Evolutionary conservation across 192 early-diverging fungal species (phyloP).

Genomic region (Coemansia brasiliensis): DNA sequence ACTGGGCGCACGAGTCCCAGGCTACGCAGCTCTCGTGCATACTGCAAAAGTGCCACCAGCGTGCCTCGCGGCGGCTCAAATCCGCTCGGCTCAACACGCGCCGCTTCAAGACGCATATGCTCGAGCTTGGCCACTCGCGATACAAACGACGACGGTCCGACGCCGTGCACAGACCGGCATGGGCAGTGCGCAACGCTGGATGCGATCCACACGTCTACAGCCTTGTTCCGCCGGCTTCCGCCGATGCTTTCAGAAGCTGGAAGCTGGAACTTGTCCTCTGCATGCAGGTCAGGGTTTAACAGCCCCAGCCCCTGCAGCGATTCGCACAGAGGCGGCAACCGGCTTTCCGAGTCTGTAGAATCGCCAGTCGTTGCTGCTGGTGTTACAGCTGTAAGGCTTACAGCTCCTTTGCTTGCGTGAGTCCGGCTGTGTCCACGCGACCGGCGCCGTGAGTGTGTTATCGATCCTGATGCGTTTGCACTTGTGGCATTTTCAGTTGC

Average conservation of each 20-base stretch:
- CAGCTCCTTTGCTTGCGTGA: background rate
- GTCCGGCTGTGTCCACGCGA: slow-evolving; percentile 2
- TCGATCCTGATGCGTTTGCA: too few species aligned
- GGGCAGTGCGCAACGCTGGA: slow-evolving; percentile 52
- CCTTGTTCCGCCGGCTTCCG: slow-evolving; percentile 6
- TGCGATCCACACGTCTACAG: slow-evolving; percentile 36
- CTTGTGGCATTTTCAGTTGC: background rate
- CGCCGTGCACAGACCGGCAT: slow-evolving; percentile 39
- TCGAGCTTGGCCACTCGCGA: slow-evolving; percentile 14
- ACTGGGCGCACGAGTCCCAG: slow-evolving; percentile 45
- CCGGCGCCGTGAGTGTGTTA: background rate
- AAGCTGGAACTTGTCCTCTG: background rate
- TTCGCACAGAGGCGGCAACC: slow-evolving; percentile 25
- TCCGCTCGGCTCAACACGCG: background rate
- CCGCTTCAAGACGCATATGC: background rate
- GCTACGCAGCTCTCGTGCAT: slow-evolving; percentile 21
- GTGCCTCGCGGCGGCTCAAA: slow-evolving; percentile 30
- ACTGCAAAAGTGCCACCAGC: slow-evolving; percentile 32
- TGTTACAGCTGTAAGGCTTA: background rate
- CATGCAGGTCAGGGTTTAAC: slow-evolving; percentile 6
- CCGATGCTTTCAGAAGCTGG: background rate
- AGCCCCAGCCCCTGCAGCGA: slow-evolving; percentile 23
- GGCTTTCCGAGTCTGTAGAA: background rate
- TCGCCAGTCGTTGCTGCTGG: background rate
- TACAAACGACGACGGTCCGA: slow-evolving; percentile 49